Percentiles rank a stretch among this genome's conserved stretches.
Evolutionary conservation across 257 asterid genomes (phyloP).

Genomic region (Oldenlandia corymbosa): DNA sequence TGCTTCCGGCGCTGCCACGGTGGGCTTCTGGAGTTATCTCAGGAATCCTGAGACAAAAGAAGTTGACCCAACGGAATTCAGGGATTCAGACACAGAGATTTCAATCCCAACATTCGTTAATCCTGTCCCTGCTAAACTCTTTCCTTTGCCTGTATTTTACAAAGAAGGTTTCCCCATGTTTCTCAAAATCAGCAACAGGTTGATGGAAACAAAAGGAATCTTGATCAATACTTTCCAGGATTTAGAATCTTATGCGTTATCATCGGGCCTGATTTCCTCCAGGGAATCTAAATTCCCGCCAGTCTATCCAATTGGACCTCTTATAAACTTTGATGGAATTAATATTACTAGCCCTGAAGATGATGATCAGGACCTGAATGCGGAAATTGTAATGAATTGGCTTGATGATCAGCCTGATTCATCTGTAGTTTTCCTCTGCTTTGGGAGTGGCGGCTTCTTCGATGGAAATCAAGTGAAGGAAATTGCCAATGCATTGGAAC

Average conservation of each 20-base stretch:
- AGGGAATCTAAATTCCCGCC: background rate
- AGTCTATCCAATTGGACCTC: constrained; percentile 18
- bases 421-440: constrained; percentile 22
- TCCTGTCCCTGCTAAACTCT: constrained; percentile 8
- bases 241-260: constrained; percentile 12
- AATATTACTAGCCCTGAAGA: too few relatives aligned
- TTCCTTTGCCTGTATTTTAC: background rate
- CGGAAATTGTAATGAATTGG: constrained; percentile 15
- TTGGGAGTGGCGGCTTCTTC: constrained; percentile 22
- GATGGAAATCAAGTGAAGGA: constrained; percentile 18
- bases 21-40: constrained; percentile 10
- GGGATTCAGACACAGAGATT: background rate
- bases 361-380: background rate
- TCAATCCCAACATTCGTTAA: background rate
- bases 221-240: constrained; percentile 22
- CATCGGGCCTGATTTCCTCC: background rate
- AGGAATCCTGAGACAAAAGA: constrained; percentile 2
- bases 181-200: background rate
- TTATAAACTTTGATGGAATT: background rate
- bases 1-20: constrained; percentile 35
- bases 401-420: constrained; percentile 20
- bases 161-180: background rate
- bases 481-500: constrained; percentile 20
- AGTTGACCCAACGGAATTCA: background rate
- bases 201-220: constrained; percentile 15